Conservation (phyloP, 2,329 filamentous ascomycete genomes). For the Coniochaeta prunicola region DNA sequence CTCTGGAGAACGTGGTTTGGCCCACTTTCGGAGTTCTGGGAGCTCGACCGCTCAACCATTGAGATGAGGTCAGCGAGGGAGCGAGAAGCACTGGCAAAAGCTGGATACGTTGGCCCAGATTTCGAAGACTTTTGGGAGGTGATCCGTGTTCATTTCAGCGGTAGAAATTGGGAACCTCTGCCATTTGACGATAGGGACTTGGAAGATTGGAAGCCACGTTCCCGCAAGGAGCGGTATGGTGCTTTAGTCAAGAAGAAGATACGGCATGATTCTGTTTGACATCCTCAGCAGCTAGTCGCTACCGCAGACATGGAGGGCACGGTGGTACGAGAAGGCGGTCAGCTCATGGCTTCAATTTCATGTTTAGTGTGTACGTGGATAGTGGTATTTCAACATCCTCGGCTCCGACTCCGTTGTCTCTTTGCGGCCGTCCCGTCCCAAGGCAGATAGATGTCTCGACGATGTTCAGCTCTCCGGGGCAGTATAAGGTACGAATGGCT, state of each 20-base stretch:
- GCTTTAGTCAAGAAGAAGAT: no score
- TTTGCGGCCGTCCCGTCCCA: not conserved
- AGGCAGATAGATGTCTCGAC: not conserved
- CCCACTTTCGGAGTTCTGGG: not conserved
- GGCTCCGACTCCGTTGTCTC: not conserved
- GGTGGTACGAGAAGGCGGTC: not conserved
- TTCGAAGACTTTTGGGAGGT: not conserved
- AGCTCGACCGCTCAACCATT: not conserved
- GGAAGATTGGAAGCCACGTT: not conserved
- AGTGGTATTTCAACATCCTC: not conserved
- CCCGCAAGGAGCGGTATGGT: not conserved
- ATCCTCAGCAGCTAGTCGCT: not conserved
- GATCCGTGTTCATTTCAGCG: not conserved
- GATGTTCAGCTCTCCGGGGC: not conserved
- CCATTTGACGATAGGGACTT: not conserved
- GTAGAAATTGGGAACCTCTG: not conserved
- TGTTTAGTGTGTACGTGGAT: not conserved
- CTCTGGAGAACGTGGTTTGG: not conserved
- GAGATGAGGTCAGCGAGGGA: not conserved
- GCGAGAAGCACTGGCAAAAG: not conserved
- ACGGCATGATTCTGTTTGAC: not conserved
- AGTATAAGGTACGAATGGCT: conserved; percentile 1
- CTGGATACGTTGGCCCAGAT: not conserved
- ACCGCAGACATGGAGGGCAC: not conserved
- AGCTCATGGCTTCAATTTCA: not conserved